phyloP scores from a whole-genome alignment of 495 filamentous ascomycete species.

The Trichoderma virens region DNA sequence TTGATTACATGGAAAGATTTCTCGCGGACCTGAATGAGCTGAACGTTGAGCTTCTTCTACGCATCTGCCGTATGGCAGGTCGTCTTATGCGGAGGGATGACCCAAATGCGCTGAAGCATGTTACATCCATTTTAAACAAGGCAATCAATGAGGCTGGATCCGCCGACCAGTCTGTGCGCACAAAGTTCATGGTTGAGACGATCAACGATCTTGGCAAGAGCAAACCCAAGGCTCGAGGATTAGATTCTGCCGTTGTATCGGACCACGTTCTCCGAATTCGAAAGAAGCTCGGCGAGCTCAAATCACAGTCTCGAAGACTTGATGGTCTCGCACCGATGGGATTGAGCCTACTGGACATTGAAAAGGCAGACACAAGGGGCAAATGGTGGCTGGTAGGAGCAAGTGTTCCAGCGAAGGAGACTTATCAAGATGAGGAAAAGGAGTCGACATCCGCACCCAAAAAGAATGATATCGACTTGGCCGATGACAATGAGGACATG shows the following conservation, averaged over 20 bases:
- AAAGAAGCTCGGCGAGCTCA: constrained; percentile 51
- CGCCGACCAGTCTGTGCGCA: constrained; percentile 67
- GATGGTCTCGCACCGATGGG: constrained; percentile 37
- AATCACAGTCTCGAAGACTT: constrained; percentile 60
- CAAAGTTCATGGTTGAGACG: constrained; percentile 96
- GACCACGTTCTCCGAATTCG: constrained; percentile 82
- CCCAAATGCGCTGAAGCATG: constrained; percentile 82
- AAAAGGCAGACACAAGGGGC: constrained; percentile 72
- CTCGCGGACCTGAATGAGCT: constrained; percentile 68
- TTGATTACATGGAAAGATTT: constrained; percentile 80
- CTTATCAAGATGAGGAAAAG: constrained; percentile 16
- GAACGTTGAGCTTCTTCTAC: constrained; percentile 87
- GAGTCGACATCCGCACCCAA: constrained; percentile 9
- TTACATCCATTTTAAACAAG: constrained; percentile 57
- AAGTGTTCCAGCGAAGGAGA: constrained; percentile 31
- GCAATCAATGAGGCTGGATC: background rate
- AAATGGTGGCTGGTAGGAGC: constrained; percentile 99
- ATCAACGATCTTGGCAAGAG: constrained; percentile 95
- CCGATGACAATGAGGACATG: constrained; percentile 45
- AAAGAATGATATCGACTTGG: constrained; percentile 24
- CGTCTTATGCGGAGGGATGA: constrained; percentile 84
- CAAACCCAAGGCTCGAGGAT: constrained; percentile 64
- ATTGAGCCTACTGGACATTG: constrained; percentile 71
- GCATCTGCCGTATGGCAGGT: constrained; percentile 73
- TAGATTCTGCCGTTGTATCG: constrained; percentile 52